Percentiles rank a stretch among this genome's conserved stretches.
These are phyloP conservation scores for Sporothrix luriei DNA, from an alignment of 2,329 filamentous ascomycete genomes.

Conservation along the genomic window DNA sequence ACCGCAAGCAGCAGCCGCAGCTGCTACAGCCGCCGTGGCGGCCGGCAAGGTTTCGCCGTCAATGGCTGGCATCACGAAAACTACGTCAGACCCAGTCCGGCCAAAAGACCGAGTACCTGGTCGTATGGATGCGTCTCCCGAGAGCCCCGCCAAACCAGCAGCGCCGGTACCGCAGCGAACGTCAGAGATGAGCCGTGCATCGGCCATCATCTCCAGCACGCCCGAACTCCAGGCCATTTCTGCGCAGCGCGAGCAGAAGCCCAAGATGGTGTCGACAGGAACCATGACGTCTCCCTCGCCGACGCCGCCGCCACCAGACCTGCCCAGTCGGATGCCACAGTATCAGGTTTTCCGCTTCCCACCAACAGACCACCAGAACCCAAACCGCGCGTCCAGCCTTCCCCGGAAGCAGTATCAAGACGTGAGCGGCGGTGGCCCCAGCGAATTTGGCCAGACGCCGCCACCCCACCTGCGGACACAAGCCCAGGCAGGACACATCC, in stretches of 20 bases:
- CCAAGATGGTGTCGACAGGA: conserved; percentile 61
- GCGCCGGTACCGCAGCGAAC: conserved; percentile 48
- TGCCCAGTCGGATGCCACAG: conserved; percentile 43
- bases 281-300: conserved; percentile 73
- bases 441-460: conserved; percentile 38
- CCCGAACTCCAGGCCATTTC: conserved; percentile 63
- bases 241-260: conserved; percentile 44
- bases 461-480: conserved; percentile 24
- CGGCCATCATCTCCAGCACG: conserved; percentile 64
- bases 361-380: conserved; percentile 43
- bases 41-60: conserved; percentile 31
- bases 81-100: conserved; percentile 26
- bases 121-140: conserved; percentile 29
- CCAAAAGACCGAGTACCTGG: conserved; percentile 35
- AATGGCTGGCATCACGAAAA: conserved; percentile 39
- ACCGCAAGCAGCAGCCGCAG: conserved; percentile 32
- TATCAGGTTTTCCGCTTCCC: conserved; percentile 51
- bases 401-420: conserved; percentile 38
- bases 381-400: conserved; percentile 46
- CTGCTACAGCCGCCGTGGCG: conserved; percentile 29
- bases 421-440: conserved; percentile 14
- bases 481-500: conserved; percentile 44
- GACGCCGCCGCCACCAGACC: conserved; percentile 42
- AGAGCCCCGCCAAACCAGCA: conserved; percentile 39
- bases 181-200: conserved; percentile 60